Conservation (phyloP, 148 eudicot species). For the Simmondsia chinensis region DNA sequence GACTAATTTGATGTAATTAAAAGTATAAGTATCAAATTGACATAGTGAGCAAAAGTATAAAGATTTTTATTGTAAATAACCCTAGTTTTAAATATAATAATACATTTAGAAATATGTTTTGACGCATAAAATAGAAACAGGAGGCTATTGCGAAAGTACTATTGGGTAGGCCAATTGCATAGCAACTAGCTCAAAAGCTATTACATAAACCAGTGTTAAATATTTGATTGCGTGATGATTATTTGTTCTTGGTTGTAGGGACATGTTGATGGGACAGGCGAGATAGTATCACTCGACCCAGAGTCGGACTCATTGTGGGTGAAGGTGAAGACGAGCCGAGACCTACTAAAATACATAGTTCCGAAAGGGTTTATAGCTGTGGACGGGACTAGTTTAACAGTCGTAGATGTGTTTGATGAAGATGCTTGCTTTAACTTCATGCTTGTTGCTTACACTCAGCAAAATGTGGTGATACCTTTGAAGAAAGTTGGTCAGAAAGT, state of each 20-base stretch:
- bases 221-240: background rate
- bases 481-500: conserved; percentile 93
- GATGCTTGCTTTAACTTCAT: conserved; percentile 76
- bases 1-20: too few relatives aligned
- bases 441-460: conserved; percentile 87
- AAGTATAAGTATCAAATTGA: too few relatives aligned
- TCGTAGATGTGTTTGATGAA: conserved; percentile 79
- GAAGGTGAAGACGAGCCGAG: conserved; percentile 59
- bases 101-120: too few relatives aligned
- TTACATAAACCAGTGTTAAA: background rate
- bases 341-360: conserved; percentile 73
- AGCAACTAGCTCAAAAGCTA: too few relatives aligned
- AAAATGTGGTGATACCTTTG: conserved; percentile 72
- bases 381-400: conserved; percentile 95
- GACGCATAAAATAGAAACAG: too few relatives aligned
- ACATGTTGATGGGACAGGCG: conserved; percentile 90
- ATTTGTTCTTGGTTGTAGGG: conserved; percentile 29
- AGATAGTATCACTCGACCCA: conserved; percentile 37
- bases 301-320: conserved; percentile 93
- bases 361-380: conserved; percentile 87
- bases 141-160: too few relatives aligned
- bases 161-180: too few relatives aligned
- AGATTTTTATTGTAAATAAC: too few relatives aligned
- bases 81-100: too few relatives aligned
- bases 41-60: too few relatives aligned